Conservation (phyloP, 2,329 filamentous ascomycete genomes). For the Orbilia oligospora region DNA sequence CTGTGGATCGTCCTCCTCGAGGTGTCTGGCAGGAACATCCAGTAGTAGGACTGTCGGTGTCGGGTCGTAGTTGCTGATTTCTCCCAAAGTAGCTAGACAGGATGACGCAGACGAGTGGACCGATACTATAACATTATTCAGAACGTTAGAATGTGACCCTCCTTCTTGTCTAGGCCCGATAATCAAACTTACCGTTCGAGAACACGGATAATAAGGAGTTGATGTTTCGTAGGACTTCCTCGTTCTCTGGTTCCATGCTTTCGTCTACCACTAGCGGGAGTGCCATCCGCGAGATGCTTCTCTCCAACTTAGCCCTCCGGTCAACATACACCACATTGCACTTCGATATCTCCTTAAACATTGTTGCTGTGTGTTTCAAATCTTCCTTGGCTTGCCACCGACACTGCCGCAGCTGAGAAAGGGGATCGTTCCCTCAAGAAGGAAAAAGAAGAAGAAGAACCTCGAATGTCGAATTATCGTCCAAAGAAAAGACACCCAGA, state of each 20-base stretch:
- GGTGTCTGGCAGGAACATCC: slow-evolving; percentile 68
- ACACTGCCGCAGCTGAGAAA: slow-evolving; percentile 44
- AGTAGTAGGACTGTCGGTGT: slow-evolving; percentile 73
- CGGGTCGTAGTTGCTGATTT: slow-evolving; percentile 70
- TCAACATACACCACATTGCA: slow-evolving; percentile 69
- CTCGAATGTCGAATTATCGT: slow-evolving; percentile 40
- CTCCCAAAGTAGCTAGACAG: slow-evolving; percentile 71
- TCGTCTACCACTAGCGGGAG: slow-evolving; percentile 63
- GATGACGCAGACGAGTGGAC: slow-evolving; percentile 73
- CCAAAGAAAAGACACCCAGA: slow-evolving; percentile 35
- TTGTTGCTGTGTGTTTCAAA: slow-evolving; percentile 30
- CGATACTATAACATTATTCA: slow-evolving; percentile 64
- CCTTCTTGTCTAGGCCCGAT: slow-evolving; percentile 4
- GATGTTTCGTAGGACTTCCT: slow-evolving; percentile 70
- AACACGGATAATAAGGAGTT: slow-evolving; percentile 71
- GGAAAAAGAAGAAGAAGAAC: not conserved
- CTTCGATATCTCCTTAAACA: slow-evolving; percentile 67
- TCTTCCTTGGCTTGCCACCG: slow-evolving; percentile 36
- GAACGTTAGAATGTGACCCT: slow-evolving; percentile 54
- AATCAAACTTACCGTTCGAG: slow-evolving; percentile 70
- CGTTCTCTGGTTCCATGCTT: slow-evolving; percentile 67
- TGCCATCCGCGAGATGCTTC: slow-evolving; percentile 66
- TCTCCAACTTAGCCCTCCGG: slow-evolving; percentile 66
- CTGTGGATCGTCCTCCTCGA: slow-evolving; percentile 61
- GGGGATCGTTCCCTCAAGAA: slow-evolving; percentile 23